phyloP scores from a whole-genome alignment of 371 early-diverging fungal species.

The Parasitella parasitica region DNA sequence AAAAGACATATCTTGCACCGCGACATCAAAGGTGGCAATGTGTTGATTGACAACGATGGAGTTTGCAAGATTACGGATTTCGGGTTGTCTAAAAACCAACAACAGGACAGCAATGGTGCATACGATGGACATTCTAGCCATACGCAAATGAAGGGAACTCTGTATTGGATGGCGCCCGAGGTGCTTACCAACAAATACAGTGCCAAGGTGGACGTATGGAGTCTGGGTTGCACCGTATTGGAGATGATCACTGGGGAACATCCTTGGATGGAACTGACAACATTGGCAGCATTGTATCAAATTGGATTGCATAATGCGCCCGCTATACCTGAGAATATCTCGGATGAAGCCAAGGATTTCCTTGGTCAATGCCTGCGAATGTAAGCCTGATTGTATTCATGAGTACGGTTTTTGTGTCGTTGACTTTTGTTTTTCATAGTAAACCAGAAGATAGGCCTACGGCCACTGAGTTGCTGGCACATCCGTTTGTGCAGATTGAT shows the following conservation, averaged over 20 bases:
- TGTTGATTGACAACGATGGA: slow-evolving; percentile 84
- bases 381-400: slow-evolving; percentile 18
- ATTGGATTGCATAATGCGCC: slow-evolving; percentile 76
- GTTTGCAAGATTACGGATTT: slow-evolving; percentile 96
- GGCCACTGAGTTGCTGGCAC: slow-evolving; percentile 56
- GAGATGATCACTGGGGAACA: slow-evolving; percentile 95
- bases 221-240: slow-evolving; percentile 88
- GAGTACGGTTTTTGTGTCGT: background rate
- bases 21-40: slow-evolving; percentile 92
- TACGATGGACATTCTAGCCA: slow-evolving; percentile 19
- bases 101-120: slow-evolving; percentile 8
- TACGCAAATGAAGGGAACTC: slow-evolving; percentile 23
- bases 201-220: slow-evolving; percentile 87
- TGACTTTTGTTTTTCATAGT: slow-evolving; percentile 13
- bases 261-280: slow-evolving; percentile 86
- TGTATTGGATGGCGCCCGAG: slow-evolving; percentile 93
- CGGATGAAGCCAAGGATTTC: slow-evolving; percentile 69
- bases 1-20: slow-evolving; percentile 90
- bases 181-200: slow-evolving; percentile 78
- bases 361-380: slow-evolving; percentile 68
- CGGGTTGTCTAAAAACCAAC: slow-evolving; percentile 84
- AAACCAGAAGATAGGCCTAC: slow-evolving; percentile 63
- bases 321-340: slow-evolving; percentile 66
- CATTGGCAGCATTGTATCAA: slow-evolving; percentile 85
- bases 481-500: slow-evolving; percentile 48